Base-by-base conservation (phyloP, 2,329 filamentous ascomycete species). In the Aspergillus puulaauensis region DNA sequence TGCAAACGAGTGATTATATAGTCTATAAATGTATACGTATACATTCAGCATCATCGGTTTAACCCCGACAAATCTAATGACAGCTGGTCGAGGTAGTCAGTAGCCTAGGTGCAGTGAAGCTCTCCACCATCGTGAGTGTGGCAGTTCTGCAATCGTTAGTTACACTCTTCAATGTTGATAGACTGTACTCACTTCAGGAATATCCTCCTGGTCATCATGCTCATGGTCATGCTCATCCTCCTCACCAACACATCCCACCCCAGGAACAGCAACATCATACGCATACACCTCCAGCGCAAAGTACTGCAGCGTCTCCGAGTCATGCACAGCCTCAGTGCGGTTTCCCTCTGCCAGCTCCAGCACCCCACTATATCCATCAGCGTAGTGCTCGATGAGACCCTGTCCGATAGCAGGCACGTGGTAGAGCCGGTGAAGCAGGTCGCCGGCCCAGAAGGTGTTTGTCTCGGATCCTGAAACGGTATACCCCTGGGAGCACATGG, bases 201-300 rank as follows among this genome's bases (percentile, higher is more conserved):
- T 54, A 17, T 66, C 66, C 15, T 67, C 24, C 5, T 57, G 49
- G 7, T 27, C 39, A 56, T 51, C 4, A 15, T 21, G 14, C 12
- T 6, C n/a, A 15, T 21, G 11, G 6, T 43, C 43, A 11, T 27
- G 23, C 11, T 61, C 49, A 17, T 65, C 41, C 31, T 64, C 64
- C 4, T 60, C 41, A 3, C 86, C 86, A 0, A 81, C 70, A 68
- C 87, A 90, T 0, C 87, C 87, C 27, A 81, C 78, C 0, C 86
- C 86, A 0, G 86, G 86, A 5, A 84, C 76, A 7, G 83, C 83
- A 64, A 90, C 79, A 59, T 90, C 86, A 61, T 82, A 85, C 0
- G 86, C 86, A 70, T 87, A 90, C 1, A 79, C 85, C 58, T 89
- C 65, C 1, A 88, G 80, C 4, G 88, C 87, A 68, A 90, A 90